Evolutionary conservation across 768 basidiomycete species (phyloP), one percentile per base, ranked within the genome.

Genomic region (Lentinula aciculospora): DNA sequence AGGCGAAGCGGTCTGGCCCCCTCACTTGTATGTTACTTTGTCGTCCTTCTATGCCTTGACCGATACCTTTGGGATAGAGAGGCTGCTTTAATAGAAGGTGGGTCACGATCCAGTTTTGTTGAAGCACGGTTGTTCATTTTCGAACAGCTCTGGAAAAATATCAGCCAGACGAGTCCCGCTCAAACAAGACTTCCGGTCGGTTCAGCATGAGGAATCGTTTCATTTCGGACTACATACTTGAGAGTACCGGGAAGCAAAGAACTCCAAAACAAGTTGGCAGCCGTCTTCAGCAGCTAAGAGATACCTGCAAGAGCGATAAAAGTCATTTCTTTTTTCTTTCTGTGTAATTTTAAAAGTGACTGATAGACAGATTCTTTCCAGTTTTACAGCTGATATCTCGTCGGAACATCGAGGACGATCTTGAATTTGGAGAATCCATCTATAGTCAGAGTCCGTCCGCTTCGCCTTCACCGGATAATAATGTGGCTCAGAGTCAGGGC

Each of bases 191-290:
- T 36, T 71, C 81, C 4, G 80, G 77, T n/a, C 75, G 83, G 48
- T 82, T 78, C 65, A 82, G 83, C 25, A 77, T 79, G 69, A 77
- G 83, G 54, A 85, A 85, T 71, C 76, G 80, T 44, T 85, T 82
- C 70, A 80, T 85, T 62, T 81, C 83, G 46, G 79, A 84, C 59
- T 78, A 81, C 64, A 83, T 85, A 63, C 72, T 73, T 67, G 70
- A 71, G 12, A 68, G 66, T 27, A 84, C 82, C 7, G 80, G 82
- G 9, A 76, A 78, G 62, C 70, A 70, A 47, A 73, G 82, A 63
- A 81, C 82, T 15, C 72, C 80, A 32, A 83, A 82, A 64, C 82
- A 83, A 64, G 80, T 84, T 46, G 81, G 83, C 60, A 81, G 78
- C 64, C 79, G 82, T 46, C 70, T 83, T 49, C 82, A 83, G 60